These are phyloP conservation scores for Aspergillus neoniger DNA, from an alignment of 2,329 filamentous ascomycete genomes.

Conservation along the genomic window DNA sequence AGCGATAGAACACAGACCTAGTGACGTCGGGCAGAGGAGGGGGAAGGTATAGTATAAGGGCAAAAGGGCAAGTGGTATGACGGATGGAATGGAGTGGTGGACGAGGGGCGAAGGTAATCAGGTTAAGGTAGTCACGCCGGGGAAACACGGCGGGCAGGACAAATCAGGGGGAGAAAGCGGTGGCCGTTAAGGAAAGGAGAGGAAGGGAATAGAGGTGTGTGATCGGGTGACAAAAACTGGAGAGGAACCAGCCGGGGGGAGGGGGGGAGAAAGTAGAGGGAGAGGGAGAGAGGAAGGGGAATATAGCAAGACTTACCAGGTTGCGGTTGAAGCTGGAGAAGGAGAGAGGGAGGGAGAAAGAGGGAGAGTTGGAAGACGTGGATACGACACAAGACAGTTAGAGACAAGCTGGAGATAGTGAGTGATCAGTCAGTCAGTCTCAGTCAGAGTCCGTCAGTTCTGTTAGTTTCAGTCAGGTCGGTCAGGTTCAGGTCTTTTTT, in stretches of 20 bases:
- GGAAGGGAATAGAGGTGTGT: not conserved
- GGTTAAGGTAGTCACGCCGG: constrained; percentile 20
- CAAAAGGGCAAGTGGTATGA: constrained; percentile 11
- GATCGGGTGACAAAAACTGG: not conserved
- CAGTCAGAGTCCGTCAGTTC: constrained; percentile 3
- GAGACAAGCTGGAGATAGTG: not conserved
- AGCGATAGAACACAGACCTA: not conserved
- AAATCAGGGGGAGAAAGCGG: constrained; percentile 20
- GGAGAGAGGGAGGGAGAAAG: constrained; percentile 17
- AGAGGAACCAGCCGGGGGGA: constrained; percentile 3
- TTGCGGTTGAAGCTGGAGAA: constrained; percentile 8
- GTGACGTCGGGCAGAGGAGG: not conserved
- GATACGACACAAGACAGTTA: not conserved
- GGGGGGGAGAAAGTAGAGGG: not conserved
- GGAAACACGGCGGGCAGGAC: constrained; percentile 20
- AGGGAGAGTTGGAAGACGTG: constrained; percentile 18
- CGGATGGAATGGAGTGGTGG: constrained; percentile 18
- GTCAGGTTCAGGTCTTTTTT: constrained; percentile 2
- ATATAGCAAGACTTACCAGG: constrained; percentile 6
- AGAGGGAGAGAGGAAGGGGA: not conserved
- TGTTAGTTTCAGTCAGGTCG: constrained; percentile 4
- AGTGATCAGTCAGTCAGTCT: constrained; percentile 8
- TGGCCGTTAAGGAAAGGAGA: constrained; percentile 6
- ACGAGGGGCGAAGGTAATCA: constrained; percentile 15
- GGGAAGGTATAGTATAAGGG: constrained; percentile 1